phyloP scores from a whole-genome alignment of 2,329 filamentous ascomycete genomes.

The Trichoderma lentiforme region DNA sequence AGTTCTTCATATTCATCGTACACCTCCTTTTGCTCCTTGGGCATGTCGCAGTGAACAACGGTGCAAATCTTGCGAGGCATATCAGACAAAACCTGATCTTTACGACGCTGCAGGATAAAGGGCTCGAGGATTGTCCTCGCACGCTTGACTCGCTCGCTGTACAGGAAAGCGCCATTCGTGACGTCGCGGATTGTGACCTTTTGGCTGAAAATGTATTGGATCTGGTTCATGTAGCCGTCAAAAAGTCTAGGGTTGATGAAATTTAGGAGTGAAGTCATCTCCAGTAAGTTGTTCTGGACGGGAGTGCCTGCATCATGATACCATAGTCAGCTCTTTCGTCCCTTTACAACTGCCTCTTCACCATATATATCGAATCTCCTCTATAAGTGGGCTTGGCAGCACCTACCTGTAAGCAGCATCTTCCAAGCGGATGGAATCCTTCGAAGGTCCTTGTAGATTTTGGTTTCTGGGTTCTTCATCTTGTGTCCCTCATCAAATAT shows the following conservation, averaged over 20 bases:
- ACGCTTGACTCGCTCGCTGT: slow-evolving; percentile 78
- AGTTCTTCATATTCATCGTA: slow-evolving; percentile 66
- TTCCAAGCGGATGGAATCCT: slow-evolving; percentile 78
- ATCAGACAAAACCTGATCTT: slow-evolving; percentile 83
- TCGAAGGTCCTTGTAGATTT: slow-evolving; percentile 75
- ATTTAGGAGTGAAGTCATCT: slow-evolving; percentile 84
- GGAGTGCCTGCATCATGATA: slow-evolving; percentile 66
- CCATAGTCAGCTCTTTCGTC: slow-evolving; percentile 21
- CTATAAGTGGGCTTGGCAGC: neutral
- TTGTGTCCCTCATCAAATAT: slow-evolving; percentile 95
- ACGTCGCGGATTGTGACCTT: slow-evolving; percentile 81
- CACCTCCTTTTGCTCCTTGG: slow-evolving; percentile 65
- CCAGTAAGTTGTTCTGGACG: slow-evolving; percentile 89
- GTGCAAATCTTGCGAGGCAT: slow-evolving; percentile 76
- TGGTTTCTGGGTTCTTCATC: slow-evolving; percentile 82
- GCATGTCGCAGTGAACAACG: slow-evolving; percentile 79
- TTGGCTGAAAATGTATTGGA: slow-evolving; percentile 87
- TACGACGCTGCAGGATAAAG: slow-evolving; percentile 91
- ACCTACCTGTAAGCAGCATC: slow-evolving; percentile 61
- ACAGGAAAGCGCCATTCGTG: slow-evolving; percentile 77
- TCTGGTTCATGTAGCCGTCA: slow-evolving; percentile 67
- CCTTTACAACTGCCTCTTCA: neutral
- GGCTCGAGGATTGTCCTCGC: slow-evolving; percentile 91
- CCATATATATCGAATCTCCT: neutral
- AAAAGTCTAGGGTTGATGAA: slow-evolving; percentile 92